phyloP scores from a whole-genome alignment of 805 yeast species.

The Yarrowia bubula region DNA sequence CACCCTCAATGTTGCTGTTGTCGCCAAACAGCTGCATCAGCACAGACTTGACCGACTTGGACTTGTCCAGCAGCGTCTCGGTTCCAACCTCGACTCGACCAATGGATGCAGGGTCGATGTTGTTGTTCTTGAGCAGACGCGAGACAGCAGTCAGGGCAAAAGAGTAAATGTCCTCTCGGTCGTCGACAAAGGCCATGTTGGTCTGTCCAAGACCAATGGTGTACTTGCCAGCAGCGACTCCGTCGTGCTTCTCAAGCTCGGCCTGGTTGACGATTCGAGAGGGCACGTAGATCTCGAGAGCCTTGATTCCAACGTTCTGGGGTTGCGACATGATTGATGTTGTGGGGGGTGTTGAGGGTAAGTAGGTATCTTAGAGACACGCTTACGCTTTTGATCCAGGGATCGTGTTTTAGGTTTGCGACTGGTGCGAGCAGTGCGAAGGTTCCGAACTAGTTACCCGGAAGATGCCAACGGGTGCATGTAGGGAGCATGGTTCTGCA shows the following conservation, averaged over 20 bases:
- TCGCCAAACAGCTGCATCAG: conserved; percentile 90
- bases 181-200: conserved; percentile 95
- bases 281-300: conserved; percentile 90
- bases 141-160: conserved; percentile 85
- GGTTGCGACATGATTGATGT: conserved; percentile 44
- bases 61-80: conserved; percentile 93
- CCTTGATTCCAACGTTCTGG: conserved; percentile 93
- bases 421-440: conserved; percentile 23
- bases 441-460: conserved; percentile 20
- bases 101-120: conserved; percentile 72
- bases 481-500: neutral
- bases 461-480: neutral
- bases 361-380: too few species aligned
- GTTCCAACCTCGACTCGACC: conserved; percentile 99
- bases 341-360: conserved; percentile 13
- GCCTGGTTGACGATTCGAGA: conserved; percentile 79
- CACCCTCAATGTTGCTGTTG: conserved; percentile 90
- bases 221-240: conserved; percentile 90
- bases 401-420: conserved; percentile 20
- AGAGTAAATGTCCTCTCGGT: conserved; percentile 96
- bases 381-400: conserved; percentile 25
- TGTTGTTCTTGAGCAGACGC: conserved; percentile 72
- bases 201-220: conserved; percentile 99
- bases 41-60: conserved; percentile 94
- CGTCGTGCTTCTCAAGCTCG: conserved; percentile 80